These are phyloP conservation scores for Penicillium freii DNA, from an alignment of 2,329 filamentous ascomycete genomes.

Conservation along the genomic window DNA sequence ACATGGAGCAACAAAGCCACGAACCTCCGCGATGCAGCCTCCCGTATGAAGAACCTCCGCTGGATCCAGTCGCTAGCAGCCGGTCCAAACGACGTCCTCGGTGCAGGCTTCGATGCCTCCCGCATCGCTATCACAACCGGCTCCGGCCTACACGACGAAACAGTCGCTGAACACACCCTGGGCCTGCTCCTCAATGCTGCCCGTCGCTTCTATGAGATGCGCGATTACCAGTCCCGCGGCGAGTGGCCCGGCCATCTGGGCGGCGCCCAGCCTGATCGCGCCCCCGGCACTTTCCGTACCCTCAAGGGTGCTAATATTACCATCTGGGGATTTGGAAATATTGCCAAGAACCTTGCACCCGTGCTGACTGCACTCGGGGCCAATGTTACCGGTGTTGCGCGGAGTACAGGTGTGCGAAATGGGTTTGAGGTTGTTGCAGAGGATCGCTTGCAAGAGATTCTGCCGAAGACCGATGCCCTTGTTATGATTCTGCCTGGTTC, in stretches of 20 bases:
- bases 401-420: slow-evolving; percentile 55
- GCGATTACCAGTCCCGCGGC: slow-evolving; percentile 57
- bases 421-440: slow-evolving; percentile 59
- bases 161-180: slow-evolving; percentile 64
- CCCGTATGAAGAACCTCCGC: slow-evolving; percentile 55
- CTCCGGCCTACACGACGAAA: slow-evolving; percentile 62
- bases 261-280: slow-evolving; percentile 49
- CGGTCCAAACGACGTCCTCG: slow-evolving; percentile 64
- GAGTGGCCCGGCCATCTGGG: slow-evolving; percentile 63
- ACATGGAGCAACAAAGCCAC: slow-evolving; percentile 60
- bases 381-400: slow-evolving; percentile 58
- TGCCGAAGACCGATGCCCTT: slow-evolving; percentile 61
- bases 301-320: slow-evolving; percentile 58
- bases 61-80: slow-evolving; percentile 68
- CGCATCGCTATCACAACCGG: slow-evolving; percentile 58
- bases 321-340: slow-evolving; percentile 67
- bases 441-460: slow-evolving; percentile 52
- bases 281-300: slow-evolving; percentile 57
- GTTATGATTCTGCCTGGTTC: slow-evolving; percentile 65
- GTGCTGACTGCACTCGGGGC: slow-evolving; percentile 57
- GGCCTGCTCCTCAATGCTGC: slow-evolving; percentile 48
- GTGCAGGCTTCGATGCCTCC: slow-evolving; percentile 57
- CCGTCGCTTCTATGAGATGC: slow-evolving; percentile 56
- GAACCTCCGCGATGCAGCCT: slow-evolving; percentile 59
- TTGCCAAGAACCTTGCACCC: slow-evolving; percentile 60